Percentiles rank a stretch among this genome's conserved stretches.
Evolutionary conservation across 192 early-diverging fungal genomes (phyloP).

Genomic region (Podila horticola): DNA sequence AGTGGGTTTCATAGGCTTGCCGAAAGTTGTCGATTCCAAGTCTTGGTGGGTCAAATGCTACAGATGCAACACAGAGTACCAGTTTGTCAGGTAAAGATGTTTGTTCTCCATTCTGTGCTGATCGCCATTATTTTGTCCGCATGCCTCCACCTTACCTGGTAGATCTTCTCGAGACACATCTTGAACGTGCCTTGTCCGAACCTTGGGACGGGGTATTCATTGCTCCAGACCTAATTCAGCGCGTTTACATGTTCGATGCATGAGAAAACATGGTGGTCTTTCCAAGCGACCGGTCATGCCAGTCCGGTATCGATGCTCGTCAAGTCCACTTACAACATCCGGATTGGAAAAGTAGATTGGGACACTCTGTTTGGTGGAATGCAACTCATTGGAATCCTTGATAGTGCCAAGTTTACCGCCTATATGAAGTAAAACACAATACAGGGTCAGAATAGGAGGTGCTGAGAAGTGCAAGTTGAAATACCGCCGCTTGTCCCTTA

Average conservation of each 20-base stretch:
- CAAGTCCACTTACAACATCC: slow-evolving; percentile 53
- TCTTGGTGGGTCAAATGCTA: slow-evolving; percentile 55
- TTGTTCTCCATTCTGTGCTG: slow-evolving; percentile 12
- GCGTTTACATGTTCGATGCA: slow-evolving; percentile 32
- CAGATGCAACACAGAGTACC: too few species aligned
- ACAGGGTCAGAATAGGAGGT: neutral
- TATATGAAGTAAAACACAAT: slow-evolving; percentile 36
- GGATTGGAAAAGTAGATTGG: slow-evolving; percentile 87
- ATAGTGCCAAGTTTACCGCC: slow-evolving; percentile 68
- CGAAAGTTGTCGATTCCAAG: slow-evolving; percentile 77
- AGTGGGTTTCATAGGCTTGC: slow-evolving; percentile 84
- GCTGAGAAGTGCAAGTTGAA: neutral
- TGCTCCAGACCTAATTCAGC: slow-evolving; percentile 77
- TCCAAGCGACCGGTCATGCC: too few species aligned
- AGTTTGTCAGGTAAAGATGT: neutral
- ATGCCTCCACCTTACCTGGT: slow-evolving; percentile 39
- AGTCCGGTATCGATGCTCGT: neutral
- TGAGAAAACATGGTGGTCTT: too few species aligned
- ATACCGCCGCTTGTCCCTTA: too few species aligned
- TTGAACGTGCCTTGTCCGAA: slow-evolving; percentile 89
- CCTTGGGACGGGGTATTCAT: slow-evolving; percentile 80
- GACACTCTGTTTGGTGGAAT: slow-evolving; percentile 57
- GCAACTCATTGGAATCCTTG: slow-evolving; percentile 28
- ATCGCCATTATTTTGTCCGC: slow-evolving; percentile 21
- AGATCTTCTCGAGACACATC: slow-evolving; percentile 74